These are phyloP conservation scores for Taxawa tesnikishii DNA, from an alignment of 2,329 filamentous ascomycete genomes.

Conservation along the genomic window DNA sequence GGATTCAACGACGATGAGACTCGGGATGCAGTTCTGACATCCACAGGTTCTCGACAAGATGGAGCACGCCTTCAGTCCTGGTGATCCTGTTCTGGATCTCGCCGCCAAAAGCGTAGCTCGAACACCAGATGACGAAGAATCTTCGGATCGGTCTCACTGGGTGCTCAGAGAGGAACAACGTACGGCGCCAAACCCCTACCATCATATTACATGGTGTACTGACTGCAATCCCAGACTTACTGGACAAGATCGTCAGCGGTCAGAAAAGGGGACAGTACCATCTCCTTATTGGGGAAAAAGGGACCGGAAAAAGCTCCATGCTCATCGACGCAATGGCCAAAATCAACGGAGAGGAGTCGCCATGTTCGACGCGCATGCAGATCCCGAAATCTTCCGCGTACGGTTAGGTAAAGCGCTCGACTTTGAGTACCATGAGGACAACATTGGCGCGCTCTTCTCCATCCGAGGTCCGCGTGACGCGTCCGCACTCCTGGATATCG, in stretches of 20 bases:
- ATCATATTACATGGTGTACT: too few species aligned
- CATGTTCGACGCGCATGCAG: conserved; percentile 94
- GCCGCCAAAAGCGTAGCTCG: conserved; percentile 49
- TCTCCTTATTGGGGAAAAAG: conserved; percentile 87
- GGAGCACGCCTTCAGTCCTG: conserved; percentile 78
- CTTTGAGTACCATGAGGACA: conserved; percentile 96
- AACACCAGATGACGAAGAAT: conserved; percentile 9
- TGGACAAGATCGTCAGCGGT: conserved; percentile 76
- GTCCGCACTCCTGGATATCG: conserved; percentile 85
- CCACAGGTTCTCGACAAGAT: conserved; percentile 90
- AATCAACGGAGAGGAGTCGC: conserved; percentile 78
- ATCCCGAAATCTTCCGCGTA: conserved; percentile 89
- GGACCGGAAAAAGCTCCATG: conserved; percentile 95
- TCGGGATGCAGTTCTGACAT: too few species aligned
- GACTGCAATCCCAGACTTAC: too few species aligned
- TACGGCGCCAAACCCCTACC: too few species aligned
- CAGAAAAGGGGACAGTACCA: conserved; percentile 70
- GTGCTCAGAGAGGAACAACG: conserved; percentile 34
- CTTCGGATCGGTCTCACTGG: conserved; percentile 10
- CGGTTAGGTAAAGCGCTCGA: conserved; percentile 87
- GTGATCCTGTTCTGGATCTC: conserved; percentile 56
- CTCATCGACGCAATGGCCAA: conserved; percentile 90
- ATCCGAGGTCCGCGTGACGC: conserved; percentile 87
- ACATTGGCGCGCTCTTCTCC: conserved; percentile 91
- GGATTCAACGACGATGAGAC: too few species aligned